Conservation (phyloP, 2,329 filamentous ascomycete species). For the Phialophora verrucosa region DNA sequence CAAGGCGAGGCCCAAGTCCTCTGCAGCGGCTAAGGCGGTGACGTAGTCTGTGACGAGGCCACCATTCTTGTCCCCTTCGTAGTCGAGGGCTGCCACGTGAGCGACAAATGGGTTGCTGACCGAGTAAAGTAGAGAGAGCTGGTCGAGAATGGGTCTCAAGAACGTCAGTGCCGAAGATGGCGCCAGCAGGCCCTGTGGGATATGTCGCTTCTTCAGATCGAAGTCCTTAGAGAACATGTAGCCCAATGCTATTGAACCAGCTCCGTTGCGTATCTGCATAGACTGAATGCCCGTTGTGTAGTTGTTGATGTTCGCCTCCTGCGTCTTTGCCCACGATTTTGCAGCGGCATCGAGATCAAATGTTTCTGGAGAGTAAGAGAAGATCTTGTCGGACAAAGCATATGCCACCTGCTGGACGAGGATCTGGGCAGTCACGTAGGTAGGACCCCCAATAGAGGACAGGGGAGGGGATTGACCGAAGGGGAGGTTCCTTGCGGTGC, state of each 20-base stretch:
- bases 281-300: constrained; percentile 77
- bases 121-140: constrained; percentile 87
- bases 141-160: constrained; percentile 83
- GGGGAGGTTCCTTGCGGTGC: constrained; percentile 47
- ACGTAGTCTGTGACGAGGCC: constrained; percentile 88
- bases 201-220: constrained; percentile 84
- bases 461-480: constrained; percentile 60
- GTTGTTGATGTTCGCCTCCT: constrained; percentile 80
- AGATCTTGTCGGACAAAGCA: constrained; percentile 93
- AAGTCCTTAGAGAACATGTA: constrained; percentile 99
- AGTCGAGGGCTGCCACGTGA: constrained; percentile 90
- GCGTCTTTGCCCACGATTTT: constrained; percentile 72
- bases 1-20: constrained; percentile 87
- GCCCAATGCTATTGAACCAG: constrained; percentile 87
- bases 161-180: constrained; percentile 81
- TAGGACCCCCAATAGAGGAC: constrained; percentile 76
- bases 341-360: constrained; percentile 88
- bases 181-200: constrained; percentile 89
- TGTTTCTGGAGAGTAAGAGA: constrained; percentile 91
- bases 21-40: constrained; percentile 76
- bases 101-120: constrained; percentile 92
- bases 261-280: constrained; percentile 86
- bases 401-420: constrained; percentile 97
- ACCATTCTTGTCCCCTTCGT: constrained; percentile 66
- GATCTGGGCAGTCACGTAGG: constrained; percentile 90